Percentiles rank a stretch among this genome's conserved stretches.
Conservation (phyloP, 495 filamentous ascomycete species). For the Podospora tetraspora region DNA sequence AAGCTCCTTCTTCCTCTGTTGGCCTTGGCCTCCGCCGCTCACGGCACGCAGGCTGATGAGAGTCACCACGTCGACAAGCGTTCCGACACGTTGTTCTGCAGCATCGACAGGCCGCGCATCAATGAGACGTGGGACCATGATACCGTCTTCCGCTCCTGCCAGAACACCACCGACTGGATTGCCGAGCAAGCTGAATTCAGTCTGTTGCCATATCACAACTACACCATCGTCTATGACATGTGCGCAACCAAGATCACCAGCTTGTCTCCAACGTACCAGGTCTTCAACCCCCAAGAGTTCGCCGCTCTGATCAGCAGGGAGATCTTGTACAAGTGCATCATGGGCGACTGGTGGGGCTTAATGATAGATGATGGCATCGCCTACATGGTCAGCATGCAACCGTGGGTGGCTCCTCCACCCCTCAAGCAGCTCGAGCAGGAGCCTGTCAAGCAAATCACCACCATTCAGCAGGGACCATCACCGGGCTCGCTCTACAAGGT, state of each 20-base stretch:
- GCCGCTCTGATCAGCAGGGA: not conserved
- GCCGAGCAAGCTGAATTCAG: not conserved
- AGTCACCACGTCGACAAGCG: no score
- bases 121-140: not conserved
- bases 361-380: not conserved
- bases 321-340: not conserved
- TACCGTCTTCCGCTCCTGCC: not conserved
- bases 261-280: not conserved
- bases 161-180: not conserved
- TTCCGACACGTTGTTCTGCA: no score
- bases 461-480: not conserved
- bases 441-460: not conserved
- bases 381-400: not conserved
- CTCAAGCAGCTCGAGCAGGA: not conserved
- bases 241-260: not conserved
- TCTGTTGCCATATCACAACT: not conserved
- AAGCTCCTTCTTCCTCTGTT: not conserved
- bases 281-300: not conserved
- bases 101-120: not conserved
- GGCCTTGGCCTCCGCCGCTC: not conserved
- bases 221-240: not conserved
- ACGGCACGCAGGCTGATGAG: not conserved
- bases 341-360: not conserved
- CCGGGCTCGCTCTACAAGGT: not conserved
- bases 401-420: not conserved